A percentile compares a stretch with the other conserved stretches of the same genome.
Conservation (phyloP, 1,139 yeast genomes). For the Saccharomycopsis hybrid region DNA sequence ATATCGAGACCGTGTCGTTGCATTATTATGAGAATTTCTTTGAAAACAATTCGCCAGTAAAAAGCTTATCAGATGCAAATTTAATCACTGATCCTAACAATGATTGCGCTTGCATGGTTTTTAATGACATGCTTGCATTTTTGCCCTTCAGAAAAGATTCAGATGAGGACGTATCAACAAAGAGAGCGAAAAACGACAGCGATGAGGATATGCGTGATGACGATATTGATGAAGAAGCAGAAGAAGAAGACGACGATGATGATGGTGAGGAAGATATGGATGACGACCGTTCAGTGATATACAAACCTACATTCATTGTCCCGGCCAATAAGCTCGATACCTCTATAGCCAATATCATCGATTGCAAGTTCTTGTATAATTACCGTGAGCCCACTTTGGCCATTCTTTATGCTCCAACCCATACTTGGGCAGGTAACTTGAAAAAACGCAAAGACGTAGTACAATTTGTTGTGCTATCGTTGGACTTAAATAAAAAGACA, state of each 20-base stretch:
- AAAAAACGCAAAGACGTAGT: conserved; percentile 58
- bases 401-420: conserved; percentile 52
- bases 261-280: conserved; percentile 25
- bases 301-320: conserved; percentile 48
- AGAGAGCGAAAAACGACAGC: conserved; percentile 9
- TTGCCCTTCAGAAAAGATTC: conserved; percentile 52
- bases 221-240: conserved; percentile 17
- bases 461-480: conserved; percentile 53
- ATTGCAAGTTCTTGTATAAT: conserved; percentile 60
- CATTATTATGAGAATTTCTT: conserved; percentile 81
- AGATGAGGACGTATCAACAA: conserved; percentile 28
- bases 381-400: conserved; percentile 81
- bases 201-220: conserved; percentile 6
- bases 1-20: conserved; percentile 65
- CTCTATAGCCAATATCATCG: conserved; percentile 56
- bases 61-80: conserved; percentile 37
- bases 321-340: conserved; percentile 53
- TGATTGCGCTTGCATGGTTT: conserved; percentile 57
- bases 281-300: conserved; percentile 25
- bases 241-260: conserved; percentile 16
- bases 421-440: conserved; percentile 74
- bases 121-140: conserved; percentile 67
- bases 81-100: conserved; percentile 62
- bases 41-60: conserved; percentile 44
- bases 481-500: conserved; percentile 56